phyloP scores from a whole-genome alignment of 2,329 filamentous ascomycete species.

The Trichoderma afroharzianum region DNA sequence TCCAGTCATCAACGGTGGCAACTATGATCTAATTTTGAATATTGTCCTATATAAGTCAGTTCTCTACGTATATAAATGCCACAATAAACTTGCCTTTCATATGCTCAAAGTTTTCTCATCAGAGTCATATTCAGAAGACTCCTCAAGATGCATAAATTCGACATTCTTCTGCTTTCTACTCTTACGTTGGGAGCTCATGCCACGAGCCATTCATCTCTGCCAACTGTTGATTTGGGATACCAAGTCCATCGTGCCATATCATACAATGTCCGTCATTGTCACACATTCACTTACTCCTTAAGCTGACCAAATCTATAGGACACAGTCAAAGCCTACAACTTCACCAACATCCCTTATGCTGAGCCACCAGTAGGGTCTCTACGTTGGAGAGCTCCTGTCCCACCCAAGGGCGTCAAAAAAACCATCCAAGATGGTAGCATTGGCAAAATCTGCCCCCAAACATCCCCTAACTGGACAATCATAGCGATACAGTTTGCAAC shows the following conservation, averaged over 20 bases:
- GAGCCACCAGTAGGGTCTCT: not conserved
- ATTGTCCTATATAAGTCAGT: not conserved
- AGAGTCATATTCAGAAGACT: not conserved
- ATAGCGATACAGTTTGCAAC: not conserved
- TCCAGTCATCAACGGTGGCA: not conserved
- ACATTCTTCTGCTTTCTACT: not conserved
- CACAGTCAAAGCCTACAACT: not conserved
- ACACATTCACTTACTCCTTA: not conserved
- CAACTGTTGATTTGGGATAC: not conserved
- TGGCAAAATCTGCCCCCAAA: not conserved
- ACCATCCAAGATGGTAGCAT: not conserved
- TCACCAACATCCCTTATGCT: not conserved
- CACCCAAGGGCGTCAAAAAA: not conserved
- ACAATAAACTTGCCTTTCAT: not conserved
- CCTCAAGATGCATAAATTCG: not conserved
- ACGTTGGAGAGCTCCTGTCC: not conserved
- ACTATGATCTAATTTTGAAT: not conserved
- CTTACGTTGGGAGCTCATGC: not conserved
- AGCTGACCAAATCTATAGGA: not conserved
- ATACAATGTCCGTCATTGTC: not conserved
- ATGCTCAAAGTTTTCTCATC: not conserved
- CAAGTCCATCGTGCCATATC: not conserved
- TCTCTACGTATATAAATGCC: not conserved
- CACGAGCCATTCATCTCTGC: not conserved
- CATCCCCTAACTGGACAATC: not conserved